Percentiles rank a stretch among this genome's conserved stretches.
These are phyloP conservation scores for Amauroascus verrucosus DNA, from an alignment of 2,329 filamentous ascomycete species.

Conservation along the genomic window DNA sequence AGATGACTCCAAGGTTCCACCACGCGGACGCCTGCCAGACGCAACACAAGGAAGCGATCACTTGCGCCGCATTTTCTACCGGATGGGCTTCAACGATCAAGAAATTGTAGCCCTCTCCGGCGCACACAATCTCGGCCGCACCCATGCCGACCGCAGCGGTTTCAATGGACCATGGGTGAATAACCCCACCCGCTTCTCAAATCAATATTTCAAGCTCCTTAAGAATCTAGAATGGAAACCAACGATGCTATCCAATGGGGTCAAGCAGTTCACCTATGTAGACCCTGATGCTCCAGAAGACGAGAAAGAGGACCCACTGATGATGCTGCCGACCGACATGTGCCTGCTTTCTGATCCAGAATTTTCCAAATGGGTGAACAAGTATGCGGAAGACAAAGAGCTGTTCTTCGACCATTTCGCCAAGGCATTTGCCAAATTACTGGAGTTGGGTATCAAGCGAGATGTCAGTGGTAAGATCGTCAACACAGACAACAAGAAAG, in stretches of 20 bases:
- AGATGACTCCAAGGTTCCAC: constrained; percentile 51
- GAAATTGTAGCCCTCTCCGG: constrained; percentile 50
- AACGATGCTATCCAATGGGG: constrained; percentile 43
- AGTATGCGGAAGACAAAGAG: constrained; percentile 52
- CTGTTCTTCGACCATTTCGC: constrained; percentile 52
- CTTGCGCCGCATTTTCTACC: constrained; percentile 46
- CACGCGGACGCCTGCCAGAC: constrained; percentile 48
- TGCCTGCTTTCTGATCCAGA: constrained; percentile 44
- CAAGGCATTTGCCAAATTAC: constrained; percentile 49
- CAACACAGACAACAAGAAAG: constrained; percentile 49
- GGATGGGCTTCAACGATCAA: constrained; percentile 52
- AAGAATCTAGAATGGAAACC: constrained; percentile 45
- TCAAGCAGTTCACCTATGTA: constrained; percentile 50
- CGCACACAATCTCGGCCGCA: constrained; percentile 48
- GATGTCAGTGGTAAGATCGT: constrained; percentile 44
- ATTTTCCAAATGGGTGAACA: constrained; percentile 48
- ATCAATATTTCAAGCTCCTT: constrained; percentile 48
- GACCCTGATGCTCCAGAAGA: constrained; percentile 42
- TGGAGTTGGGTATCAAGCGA: constrained; percentile 51
- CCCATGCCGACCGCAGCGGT: constrained; percentile 46
- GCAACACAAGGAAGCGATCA: constrained; percentile 46
- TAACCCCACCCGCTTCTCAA: constrained; percentile 49
- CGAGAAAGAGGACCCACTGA: constrained; percentile 44
- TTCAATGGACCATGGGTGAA: constrained; percentile 52
- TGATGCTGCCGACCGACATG: constrained; percentile 59